Percentiles rank a stretch among this genome's conserved stretches.
Evolutionary conservation across 1,284 basidiomycete genomes (phyloP).

Genomic region (Erythrobasidium hasegawianum): DNA sequence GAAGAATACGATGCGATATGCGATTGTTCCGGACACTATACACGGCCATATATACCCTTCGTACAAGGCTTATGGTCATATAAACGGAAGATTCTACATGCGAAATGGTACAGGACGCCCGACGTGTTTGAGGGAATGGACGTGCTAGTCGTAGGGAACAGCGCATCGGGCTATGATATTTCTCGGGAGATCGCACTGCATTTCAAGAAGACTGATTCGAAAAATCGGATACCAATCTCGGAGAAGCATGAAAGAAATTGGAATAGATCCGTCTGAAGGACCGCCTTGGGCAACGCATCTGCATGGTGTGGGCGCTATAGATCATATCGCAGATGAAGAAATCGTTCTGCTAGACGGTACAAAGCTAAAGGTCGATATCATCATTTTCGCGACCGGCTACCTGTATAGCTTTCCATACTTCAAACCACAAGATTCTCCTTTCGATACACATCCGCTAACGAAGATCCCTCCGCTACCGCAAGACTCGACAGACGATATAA

Average conservation of each 20-base stretch:
- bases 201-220: constrained; percentile 39
- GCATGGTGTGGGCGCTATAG: constrained; percentile 46
- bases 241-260: constrained; percentile 36
- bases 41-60: constrained; percentile 52
- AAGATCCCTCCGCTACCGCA: constrained; percentile 9
- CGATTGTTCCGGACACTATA: constrained; percentile 54
- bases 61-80: constrained; percentile 51
- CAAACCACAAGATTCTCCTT: constrained; percentile 47
- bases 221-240: constrained; percentile 47
- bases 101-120: constrained; percentile 53
- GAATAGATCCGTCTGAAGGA: constrained; percentile 41
- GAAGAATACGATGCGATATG: constrained; percentile 48
- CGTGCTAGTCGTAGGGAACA: constrained; percentile 55
- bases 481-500: constrained; percentile 17
- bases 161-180: constrained; percentile 55
- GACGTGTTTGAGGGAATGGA: constrained; percentile 43
- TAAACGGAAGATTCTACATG: constrained; percentile 51
- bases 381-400: constrained; percentile 54
- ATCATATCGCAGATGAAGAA: constrained; percentile 41
- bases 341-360: constrained; percentile 46
- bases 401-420: constrained; percentile 52
- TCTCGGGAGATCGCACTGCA: constrained; percentile 52
- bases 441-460: constrained; percentile 42
- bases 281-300: constrained; percentile 48
- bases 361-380: constrained; percentile 46